Evolutionary conservation across 2,329 filamentous ascomycete species (phyloP), one percentile per base, ranked within the genome.

Genomic region (Huntiella abstrusa): DNA sequence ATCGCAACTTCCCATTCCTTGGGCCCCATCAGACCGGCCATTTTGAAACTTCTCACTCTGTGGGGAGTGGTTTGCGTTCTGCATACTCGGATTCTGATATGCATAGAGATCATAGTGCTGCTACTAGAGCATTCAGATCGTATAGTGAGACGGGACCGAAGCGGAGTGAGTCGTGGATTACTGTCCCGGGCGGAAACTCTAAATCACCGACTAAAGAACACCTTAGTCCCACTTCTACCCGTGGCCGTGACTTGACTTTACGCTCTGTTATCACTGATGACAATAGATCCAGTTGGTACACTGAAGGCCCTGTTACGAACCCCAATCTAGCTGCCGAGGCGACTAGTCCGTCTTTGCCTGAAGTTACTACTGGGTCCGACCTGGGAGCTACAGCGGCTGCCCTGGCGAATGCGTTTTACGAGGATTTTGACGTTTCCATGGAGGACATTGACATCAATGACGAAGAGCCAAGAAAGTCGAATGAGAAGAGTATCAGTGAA

Each of bases 211-310:
- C 43, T 10, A 49, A 49, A 33, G 42, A 37, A n/a, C 45, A 41
- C 33, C 22, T 49, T 17, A 34, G 42, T 2, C 22, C 33, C 6
- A 19, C 15, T 10, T 41, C 47, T 2, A 43, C 19, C 8, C 22
- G 36, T 8, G 42, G 42, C 15, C 45, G 48, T 5, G 48, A 49
- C 17, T 16, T 41, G 7, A 47, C 48, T 13, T 49, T 19, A 15
- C 48, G 40, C 13, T 47, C 15, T 11, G 12, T 17, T 7, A 16
- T 13, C n/a, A 33, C 38, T 5, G 42, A 40, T 37, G 13, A 36
- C 19, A 45, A 49, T 13, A 44, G 41, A 8, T 46, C 44, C 17
- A 49, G 44, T 16, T 49, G 48, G 48, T 49, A 49, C 17, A 49
- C 48, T 13, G 48, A 47, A 15, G 44, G 35, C 2, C 48, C 45